Evolutionary conservation across 2,329 filamentous ascomycete genomes (phyloP), one percentile per base, ranked within the genome.

Genomic region (Alternaria solani): DNA sequence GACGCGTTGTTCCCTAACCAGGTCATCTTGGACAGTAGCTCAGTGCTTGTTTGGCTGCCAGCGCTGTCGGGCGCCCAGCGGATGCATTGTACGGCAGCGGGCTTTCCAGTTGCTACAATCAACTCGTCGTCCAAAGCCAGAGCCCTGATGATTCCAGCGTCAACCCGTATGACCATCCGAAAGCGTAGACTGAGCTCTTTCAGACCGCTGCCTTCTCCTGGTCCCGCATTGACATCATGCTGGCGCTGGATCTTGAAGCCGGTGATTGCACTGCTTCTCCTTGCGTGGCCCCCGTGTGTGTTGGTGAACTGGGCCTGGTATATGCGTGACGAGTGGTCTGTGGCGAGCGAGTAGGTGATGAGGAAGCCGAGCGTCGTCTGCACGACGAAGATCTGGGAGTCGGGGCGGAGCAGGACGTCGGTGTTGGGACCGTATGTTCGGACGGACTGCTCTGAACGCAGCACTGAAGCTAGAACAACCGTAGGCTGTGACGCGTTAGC

Each of bases 81-180:
- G 69, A 99, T 98, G 79, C 94, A 97, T 78, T 99, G 95, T 16
- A 98, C 88, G n/a, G 95, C 94, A 0, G 94, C 90, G 4, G 95
- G 95, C 73, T 95, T 97, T 58, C 88, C 85, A 0, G 95, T 99
- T 5, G 95, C 92, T 53, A 99, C 94, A 23, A 98, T 85, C 41
- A 99, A 83, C 78, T 98, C 95, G 57, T 97, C 92, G 67, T 98
- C 95, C 23, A 98, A 85, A 2, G 95, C 94, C 55, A 98, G 81
- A 11, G 92, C 93, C 71, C 89, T 92, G 68, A 89, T 89, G 69
- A 99, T 97, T 2, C 95, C 95, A 3, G 95, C 95, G 79, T 99
- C 95, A 18, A 99, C 93, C 76, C 96, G 96, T 74, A 99, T 98
- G 14, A 97, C 94, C 91, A 97, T 97, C 58, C 94, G 88, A 79